Conservation (phyloP, 495 filamentous ascomycete species). For the Penicillium egyptiacum region DNA sequence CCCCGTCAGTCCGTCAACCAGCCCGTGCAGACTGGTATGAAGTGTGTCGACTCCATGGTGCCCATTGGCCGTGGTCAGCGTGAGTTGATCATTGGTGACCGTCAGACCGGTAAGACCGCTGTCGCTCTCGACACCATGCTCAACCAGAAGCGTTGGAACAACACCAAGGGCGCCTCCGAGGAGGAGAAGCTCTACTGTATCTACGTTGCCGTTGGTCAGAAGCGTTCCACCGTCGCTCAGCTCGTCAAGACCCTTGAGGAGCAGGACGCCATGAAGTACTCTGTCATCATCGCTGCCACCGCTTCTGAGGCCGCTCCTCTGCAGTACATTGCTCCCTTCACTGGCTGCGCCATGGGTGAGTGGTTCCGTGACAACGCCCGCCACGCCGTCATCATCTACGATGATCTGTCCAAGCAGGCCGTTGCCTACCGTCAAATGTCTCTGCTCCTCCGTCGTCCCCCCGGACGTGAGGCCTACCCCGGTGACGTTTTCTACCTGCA, state of each 20-base stretch:
- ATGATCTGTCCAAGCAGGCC: slow-evolving; percentile 98
- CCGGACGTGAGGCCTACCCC: slow-evolving; percentile 99
- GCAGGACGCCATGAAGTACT: slow-evolving; percentile 99
- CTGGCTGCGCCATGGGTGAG: slow-evolving; percentile 77
- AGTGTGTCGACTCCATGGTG: slow-evolving; percentile 99
- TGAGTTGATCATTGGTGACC: slow-evolving; percentile 99
- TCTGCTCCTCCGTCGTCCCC: slow-evolving; percentile 96
- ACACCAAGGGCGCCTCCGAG: slow-evolving; percentile 75
- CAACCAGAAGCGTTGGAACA: slow-evolving; percentile 99
- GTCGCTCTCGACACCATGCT: slow-evolving; percentile 98
- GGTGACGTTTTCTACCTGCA: slow-evolving; percentile 99
- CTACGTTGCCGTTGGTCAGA: slow-evolving; percentile 98
- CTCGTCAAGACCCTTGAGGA: slow-evolving; percentile 99
- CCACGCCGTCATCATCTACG: slow-evolving; percentile 91
- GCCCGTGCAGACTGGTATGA: slow-evolving; percentile 98
- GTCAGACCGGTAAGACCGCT: slow-evolving; percentile 99
- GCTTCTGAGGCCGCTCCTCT: slow-evolving; percentile 94
- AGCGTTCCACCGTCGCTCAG: slow-evolving; percentile 98
- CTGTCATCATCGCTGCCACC: slow-evolving; percentile 90
- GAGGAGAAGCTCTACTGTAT: slow-evolving; percentile 98
- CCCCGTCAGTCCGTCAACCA: slow-evolving; percentile 96
- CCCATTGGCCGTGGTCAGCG: slow-evolving; percentile 99
- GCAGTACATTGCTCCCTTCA: slow-evolving; percentile 96
- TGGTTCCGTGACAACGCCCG: slow-evolving; percentile 90
- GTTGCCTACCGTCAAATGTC: slow-evolving; percentile 99